Evolutionary conservation across 1,139 yeast species (phyloP), one percentile per base, ranked within the genome.

Genomic region (Geotrichum carabidarum): DNA sequence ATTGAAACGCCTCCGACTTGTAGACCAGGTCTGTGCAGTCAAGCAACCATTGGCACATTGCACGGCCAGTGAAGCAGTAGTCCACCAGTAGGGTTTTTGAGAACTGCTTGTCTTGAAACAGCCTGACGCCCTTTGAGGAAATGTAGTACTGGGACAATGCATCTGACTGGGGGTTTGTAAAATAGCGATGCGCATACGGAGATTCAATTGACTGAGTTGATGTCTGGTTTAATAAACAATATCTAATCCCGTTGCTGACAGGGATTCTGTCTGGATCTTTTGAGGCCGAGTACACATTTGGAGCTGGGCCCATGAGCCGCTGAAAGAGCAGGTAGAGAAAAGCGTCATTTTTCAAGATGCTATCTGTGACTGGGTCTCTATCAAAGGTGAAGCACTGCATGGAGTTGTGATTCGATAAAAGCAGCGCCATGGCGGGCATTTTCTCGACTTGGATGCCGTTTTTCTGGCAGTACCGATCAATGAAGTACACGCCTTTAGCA

Each of bases 81-180:
- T 32, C 41, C 11, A 41, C 46, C 8, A 18, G 9, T 7, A 22
- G 42, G 18, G 31, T 5, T 8, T 34, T 36, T 27, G 48, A 30
- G 55, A 80, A 72, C 0, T 61, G 58, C 53, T 75, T 76, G 41
- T 78, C 67, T 45, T 74, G 66, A 60, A 79, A 79, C 2, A 87
- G 64, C 30, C 96, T 71, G 1, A 88, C 77, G 0, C 96, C 96
- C 2, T 71, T 71, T n/a, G 74, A 63, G 0, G 93, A 81, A 1
- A 79, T 81, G 64, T 84, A 90, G 66, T 90, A 90, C 66, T 91
- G 97, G 11, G 80, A 68, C 64, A 84, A 86, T 0, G 95, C 76
- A 59, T 86, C 94, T 0, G 95, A 86, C 65, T 86, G 94, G 0
- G 98, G 98, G 62, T 91, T 90, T 9, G 93, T 83, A 69, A 88